A percentile compares a stretch with the other conserved stretches of the same genome.
Evolutionary conservation across 2,329 filamentous ascomycete genomes (phyloP).

Genomic region (Phaeophleospora eucalypticola): DNA sequence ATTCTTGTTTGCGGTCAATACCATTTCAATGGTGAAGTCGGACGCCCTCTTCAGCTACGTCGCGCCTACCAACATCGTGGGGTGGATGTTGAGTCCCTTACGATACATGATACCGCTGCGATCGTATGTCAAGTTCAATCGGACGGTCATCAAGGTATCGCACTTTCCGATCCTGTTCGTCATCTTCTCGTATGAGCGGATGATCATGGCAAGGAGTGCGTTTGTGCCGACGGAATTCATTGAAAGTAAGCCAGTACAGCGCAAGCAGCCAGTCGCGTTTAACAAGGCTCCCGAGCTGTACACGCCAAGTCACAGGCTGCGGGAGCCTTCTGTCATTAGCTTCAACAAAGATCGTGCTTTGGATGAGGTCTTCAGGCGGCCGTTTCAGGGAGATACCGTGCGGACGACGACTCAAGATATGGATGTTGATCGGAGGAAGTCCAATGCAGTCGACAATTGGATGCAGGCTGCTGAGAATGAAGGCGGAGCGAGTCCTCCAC

Average conservation of each 20-base stretch:
- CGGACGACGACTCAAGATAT: conserved; percentile 48
- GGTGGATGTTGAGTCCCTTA: conserved; percentile 81
- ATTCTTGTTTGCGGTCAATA: conserved; percentile 93
- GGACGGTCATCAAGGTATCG: conserved; percentile 85
- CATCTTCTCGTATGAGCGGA: conserved; percentile 83
- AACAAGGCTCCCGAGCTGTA: conserved; percentile 54
- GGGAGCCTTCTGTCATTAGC: conserved; percentile 82
- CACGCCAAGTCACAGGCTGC: conserved; percentile 55
- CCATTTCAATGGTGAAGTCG: conserved; percentile 98
- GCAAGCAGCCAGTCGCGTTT: conserved; percentile 31
- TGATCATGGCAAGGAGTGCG: conserved; percentile 68
- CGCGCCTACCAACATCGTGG: conserved; percentile 84
- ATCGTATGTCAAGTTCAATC: conserved; percentile 78
- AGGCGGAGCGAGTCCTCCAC: conserved; percentile 52
- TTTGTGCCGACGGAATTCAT: conserved; percentile 83
- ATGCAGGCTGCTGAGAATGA: conserved; percentile 67
- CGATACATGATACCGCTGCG: conserved; percentile 75
- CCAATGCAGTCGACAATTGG: conserved; percentile 81
- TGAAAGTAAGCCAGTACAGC: conserved; percentile 52
- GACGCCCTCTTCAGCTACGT: conserved; percentile 93
- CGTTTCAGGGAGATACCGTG: conserved; percentile 59
- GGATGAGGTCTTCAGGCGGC: conserved; percentile 79
- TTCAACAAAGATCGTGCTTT: conserved; percentile 85
- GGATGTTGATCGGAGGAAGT: conserved; percentile 60
- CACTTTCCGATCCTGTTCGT: conserved; percentile 83